Percentiles rank a stretch among this genome's conserved stretches.
These are phyloP conservation scores for Solanum corneliomulleri DNA, from an alignment of 257 asterid genomes.

Conservation along the genomic window DNA sequence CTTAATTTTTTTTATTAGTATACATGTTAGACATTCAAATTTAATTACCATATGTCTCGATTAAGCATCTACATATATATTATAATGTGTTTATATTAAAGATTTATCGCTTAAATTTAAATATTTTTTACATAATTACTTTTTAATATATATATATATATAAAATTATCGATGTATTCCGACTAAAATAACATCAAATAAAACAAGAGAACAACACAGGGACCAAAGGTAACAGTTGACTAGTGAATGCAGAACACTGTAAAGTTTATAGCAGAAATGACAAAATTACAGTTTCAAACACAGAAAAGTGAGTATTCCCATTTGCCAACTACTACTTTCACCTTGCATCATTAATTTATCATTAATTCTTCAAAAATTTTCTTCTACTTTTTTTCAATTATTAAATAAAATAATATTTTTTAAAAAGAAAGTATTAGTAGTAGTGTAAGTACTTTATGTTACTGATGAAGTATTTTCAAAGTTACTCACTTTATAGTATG, in stretches of 20 bases:
- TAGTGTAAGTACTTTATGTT: background rate
- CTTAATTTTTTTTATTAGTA: background rate
- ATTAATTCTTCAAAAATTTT: background rate
- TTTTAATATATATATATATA: background rate
- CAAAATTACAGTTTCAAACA: constrained; percentile 1
- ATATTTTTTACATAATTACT: background rate
- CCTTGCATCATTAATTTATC: constrained; percentile 4
- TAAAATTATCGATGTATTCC: background rate
- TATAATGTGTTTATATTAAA: background rate
- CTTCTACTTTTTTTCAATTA: background rate
- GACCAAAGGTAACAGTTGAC: constrained; percentile 4
- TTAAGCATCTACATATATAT: too few relatives aligned
- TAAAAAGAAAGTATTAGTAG: background rate
- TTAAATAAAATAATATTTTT: background rate
- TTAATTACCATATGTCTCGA: too few relatives aligned
- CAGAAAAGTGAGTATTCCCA: background rate
- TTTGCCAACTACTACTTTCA: background rate
- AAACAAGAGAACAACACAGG: background rate
- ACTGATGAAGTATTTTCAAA: constrained; percentile 4
- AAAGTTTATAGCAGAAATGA: constrained; percentile 1
- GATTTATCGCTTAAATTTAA: background rate
- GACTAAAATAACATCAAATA: background rate
- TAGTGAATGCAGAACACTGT: background rate
- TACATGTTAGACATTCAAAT: background rate
- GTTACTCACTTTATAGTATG: background rate